These are phyloP conservation scores for Fraxinus excelsior DNA, from an alignment of 257 asterid genomes.

Conservation along the genomic window DNA sequence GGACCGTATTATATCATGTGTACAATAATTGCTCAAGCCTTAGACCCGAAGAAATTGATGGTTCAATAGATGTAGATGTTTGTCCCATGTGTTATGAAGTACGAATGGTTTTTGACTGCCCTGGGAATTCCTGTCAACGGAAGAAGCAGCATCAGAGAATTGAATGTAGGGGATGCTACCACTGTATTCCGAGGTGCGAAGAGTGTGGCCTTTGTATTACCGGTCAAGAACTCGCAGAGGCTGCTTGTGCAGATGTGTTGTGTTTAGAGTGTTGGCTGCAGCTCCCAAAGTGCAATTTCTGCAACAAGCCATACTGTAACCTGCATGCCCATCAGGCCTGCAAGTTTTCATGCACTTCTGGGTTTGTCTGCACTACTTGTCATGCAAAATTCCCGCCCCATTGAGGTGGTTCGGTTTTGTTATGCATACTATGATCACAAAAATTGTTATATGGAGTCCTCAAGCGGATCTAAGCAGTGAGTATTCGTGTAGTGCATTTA, in stretches of 20 bases:
- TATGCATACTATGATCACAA: not conserved
- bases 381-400: constrained; percentile 16
- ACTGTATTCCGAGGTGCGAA: constrained; percentile 61
- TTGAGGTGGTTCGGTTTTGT: not conserved
- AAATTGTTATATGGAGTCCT: not conserved
- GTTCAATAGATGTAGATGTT: constrained; percentile 54
- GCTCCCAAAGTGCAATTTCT: constrained; percentile 72
- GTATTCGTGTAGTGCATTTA: not conserved
- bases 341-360: constrained; percentile 24
- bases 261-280: constrained; percentile 74
- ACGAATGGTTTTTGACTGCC: constrained; percentile 63
- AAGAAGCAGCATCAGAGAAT: constrained; percentile 18
- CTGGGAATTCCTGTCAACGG: constrained; percentile 35
- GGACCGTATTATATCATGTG: constrained; percentile 37
- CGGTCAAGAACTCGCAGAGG: constrained; percentile 50
- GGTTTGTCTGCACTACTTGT: constrained; percentile 57
- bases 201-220: constrained; percentile 74
- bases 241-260: constrained; percentile 55
- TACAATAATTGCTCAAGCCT: constrained; percentile 22
- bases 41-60: constrained; percentile 19
- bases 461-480: not conserved
- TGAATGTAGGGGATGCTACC: constrained; percentile 56
- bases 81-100: constrained; percentile 59
- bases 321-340: constrained; percentile 47
- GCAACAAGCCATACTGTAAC: constrained; percentile 74